Conservation (phyloP, 2,329 filamentous ascomycete genomes). For the Verticillium dahliae region DNA sequence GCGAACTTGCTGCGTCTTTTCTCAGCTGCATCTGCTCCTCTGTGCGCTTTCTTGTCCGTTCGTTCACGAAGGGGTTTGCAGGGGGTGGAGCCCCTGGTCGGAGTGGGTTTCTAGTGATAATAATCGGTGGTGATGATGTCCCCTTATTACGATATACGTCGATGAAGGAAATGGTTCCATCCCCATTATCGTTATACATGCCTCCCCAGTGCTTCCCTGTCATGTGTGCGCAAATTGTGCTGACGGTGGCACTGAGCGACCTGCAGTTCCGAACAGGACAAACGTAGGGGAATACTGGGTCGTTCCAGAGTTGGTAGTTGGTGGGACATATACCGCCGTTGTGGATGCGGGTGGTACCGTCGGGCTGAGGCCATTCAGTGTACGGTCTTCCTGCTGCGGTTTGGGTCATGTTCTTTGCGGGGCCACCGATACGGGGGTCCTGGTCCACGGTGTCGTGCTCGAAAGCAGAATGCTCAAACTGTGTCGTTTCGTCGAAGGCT, state of each 20-base stretch:
- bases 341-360: not conserved
- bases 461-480: not conserved
- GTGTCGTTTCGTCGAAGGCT: not conserved
- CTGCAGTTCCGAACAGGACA: constrained; percentile 32
- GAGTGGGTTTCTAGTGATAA: constrained; percentile 17
- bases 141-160: constrained; percentile 5
- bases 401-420: not conserved
- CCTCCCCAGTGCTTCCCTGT: not conserved
- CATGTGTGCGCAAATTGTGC: constrained; percentile 15
- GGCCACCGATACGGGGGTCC: not conserved
- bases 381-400: not conserved
- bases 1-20: not conserved
- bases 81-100: constrained; percentile 14
- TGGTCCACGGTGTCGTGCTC: not conserved
- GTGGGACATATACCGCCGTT: constrained; percentile 25
- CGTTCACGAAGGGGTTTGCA: constrained; percentile 1
- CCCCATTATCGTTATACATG: constrained; percentile 31
- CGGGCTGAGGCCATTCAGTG: not conserved
- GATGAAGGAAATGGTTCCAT: constrained; percentile 29
- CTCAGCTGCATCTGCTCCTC: not conserved
- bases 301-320: constrained; percentile 19
- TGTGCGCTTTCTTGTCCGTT: not conserved
- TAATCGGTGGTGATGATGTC: constrained; percentile 7
- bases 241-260: constrained; percentile 14
- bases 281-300: constrained; percentile 18